Conservation (phyloP, 108 stramenopile species). For the Cylindrotheca closterium region DNA sequence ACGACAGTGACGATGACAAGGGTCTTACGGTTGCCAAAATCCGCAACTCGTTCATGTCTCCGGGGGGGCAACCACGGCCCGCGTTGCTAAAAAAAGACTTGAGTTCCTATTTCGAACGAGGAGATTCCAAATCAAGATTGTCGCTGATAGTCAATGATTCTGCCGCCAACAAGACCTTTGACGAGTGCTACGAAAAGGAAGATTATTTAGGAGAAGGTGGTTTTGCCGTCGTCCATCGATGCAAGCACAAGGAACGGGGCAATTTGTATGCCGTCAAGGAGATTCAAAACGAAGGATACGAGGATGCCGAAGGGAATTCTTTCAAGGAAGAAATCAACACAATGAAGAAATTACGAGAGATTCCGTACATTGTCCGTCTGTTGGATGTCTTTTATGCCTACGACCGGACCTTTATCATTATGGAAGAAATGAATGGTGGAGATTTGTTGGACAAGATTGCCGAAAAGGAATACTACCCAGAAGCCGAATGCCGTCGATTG, state of each 20-base stretch:
- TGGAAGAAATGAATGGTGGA: conserved; percentile 77
- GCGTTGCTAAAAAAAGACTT: background rate
- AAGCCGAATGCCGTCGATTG: conserved; percentile 63
- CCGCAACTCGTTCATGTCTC: too few relatives aligned
- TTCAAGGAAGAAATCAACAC: conserved; percentile 29
- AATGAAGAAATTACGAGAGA: conserved; percentile 21
- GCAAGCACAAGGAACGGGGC: conserved; percentile 17
- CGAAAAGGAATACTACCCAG: conserved; percentile 57
- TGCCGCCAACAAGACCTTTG: conserved; percentile 19
- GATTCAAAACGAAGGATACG: conserved; percentile 17
- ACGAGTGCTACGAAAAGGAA: conserved; percentile 33
- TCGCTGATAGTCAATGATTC: conserved; percentile 28
- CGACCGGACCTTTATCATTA: conserved; percentile 51
- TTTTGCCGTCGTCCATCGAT: conserved; percentile 26
- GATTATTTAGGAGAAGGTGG: conserved; percentile 33
- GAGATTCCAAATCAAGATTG: conserved; percentile 17
- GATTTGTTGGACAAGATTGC: conserved; percentile 83
- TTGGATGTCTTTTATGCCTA: conserved; percentile 64
- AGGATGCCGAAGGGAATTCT: conserved; percentile 11
- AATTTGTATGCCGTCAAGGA: conserved; percentile 34
- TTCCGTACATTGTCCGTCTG: conserved; percentile 60
- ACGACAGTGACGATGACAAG: too few relatives aligned
- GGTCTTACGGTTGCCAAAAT: too few relatives aligned
- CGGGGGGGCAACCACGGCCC: too few relatives aligned
- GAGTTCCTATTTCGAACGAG: background rate